Evolutionary conservation across 2,329 filamentous ascomycete genomes (phyloP).

Genomic region (Fusarium buxicola): DNA sequence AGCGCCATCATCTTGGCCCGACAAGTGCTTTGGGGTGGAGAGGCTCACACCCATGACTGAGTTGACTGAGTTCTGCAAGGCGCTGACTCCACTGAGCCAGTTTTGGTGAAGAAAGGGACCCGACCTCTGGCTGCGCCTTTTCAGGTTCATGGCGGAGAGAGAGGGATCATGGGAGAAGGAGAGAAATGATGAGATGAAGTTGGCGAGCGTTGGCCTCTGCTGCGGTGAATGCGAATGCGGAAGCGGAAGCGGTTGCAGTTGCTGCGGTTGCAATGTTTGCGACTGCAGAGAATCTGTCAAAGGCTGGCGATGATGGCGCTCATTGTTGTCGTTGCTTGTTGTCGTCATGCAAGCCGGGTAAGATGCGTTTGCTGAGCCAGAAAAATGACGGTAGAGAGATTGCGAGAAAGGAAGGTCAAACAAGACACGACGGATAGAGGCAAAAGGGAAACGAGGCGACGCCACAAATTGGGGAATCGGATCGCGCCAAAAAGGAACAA

Average conservation of each 20-base stretch:
- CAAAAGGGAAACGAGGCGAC: constrained; percentile 28
- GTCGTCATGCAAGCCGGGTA: constrained; percentile 31
- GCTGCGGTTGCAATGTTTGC: constrained; percentile 16
- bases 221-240: constrained; percentile 7
- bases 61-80: constrained; percentile 54
- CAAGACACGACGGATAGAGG: constrained; percentile 21
- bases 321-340: constrained; percentile 37
- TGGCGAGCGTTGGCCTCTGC: constrained; percentile 19
- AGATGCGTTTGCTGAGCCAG: constrained; percentile 22
- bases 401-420: constrained; percentile 21
- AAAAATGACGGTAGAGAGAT: constrained; percentile 24
- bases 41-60: constrained; percentile 54
- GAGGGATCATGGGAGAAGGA: constrained; percentile 49
- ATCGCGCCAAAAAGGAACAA: constrained; percentile 10
- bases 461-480: constrained; percentile 31
- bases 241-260: constrained; percentile 7
- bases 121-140: constrained; percentile 59
- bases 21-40: constrained; percentile 47
- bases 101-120: constrained; percentile 67
- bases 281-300: constrained; percentile 34
- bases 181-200: constrained; percentile 21
- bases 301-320: constrained; percentile 35
- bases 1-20: constrained; percentile 51
- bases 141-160: constrained; percentile 61
- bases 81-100: constrained; percentile 62